Conservation (phyloP, 805 yeast genomes). For the Torulaspora delbrueckii region DNA sequence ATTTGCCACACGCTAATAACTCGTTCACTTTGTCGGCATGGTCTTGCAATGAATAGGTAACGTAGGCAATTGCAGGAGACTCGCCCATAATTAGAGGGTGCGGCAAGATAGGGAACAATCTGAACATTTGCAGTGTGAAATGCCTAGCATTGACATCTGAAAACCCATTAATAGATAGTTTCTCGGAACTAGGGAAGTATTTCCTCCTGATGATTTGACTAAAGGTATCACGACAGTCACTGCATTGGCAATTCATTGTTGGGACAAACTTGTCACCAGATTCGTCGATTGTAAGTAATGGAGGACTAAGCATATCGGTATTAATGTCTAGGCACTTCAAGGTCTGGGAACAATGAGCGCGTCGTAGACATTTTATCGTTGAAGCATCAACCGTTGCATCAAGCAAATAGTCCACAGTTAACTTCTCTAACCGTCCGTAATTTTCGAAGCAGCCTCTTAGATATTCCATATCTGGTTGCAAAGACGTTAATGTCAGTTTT, state of each 20-base stretch:
- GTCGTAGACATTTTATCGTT: slow-evolving; percentile 23
- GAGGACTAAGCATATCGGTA: slow-evolving; percentile 21
- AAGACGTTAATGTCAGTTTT: slow-evolving; percentile 34
- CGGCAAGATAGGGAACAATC: slow-evolving; percentile 34
- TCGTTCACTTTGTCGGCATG: slow-evolving; percentile 29
- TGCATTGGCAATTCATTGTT: slow-evolving; percentile 25
- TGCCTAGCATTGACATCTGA: slow-evolving; percentile 28
- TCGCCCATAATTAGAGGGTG: slow-evolving; percentile 36
- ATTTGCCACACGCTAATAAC: slow-evolving; percentile 15
- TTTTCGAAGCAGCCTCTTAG: slow-evolving; percentile 26
- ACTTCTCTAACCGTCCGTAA: slow-evolving; percentile 26
- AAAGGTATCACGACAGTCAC: slow-evolving; percentile 26
- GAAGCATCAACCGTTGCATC: slow-evolving; percentile 20
- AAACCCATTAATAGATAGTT: slow-evolving; percentile 20
- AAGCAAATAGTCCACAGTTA: slow-evolving; percentile 36
- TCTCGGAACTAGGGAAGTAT: slow-evolving; percentile 28
- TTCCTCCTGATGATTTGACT: slow-evolving; percentile 28
- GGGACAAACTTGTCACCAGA: slow-evolving; percentile 23
- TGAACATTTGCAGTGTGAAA: slow-evolving; percentile 30
- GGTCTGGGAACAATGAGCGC: slow-evolving; percentile 22
- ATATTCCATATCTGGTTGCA: slow-evolving; percentile 23
- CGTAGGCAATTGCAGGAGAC: slow-evolving; percentile 32
- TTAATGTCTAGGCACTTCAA: slow-evolving; percentile 35
- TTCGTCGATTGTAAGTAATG: slow-evolving; percentile 22
- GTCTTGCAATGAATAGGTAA: slow-evolving; percentile 24